Conservation (phyloP, 2,329 filamentous ascomycete species). For the Ilyonectria destructans region DNA sequence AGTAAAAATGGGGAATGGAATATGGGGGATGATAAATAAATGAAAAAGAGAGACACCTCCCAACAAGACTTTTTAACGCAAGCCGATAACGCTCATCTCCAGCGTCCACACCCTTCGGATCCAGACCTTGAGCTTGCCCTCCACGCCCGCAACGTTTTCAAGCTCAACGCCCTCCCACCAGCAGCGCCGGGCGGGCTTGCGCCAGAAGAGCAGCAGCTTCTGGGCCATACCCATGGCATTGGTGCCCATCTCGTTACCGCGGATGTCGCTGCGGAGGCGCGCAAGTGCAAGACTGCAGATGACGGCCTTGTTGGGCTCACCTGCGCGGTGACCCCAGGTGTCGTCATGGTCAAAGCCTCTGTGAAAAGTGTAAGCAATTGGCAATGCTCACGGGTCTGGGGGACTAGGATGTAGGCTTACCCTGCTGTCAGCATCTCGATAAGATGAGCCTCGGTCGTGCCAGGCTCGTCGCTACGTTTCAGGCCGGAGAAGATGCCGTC, state of each 20-base stretch:
- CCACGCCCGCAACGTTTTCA: slow-evolving; percentile 88
- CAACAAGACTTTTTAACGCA: slow-evolving; percentile 68
- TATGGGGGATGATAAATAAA: slow-evolving; percentile 34
- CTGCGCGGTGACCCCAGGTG: slow-evolving; percentile 95
- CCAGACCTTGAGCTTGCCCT: slow-evolving; percentile 97
- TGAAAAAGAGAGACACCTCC: slow-evolving; percentile 36
- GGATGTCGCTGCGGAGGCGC: slow-evolving; percentile 91
- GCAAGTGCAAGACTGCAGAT: slow-evolving; percentile 97
- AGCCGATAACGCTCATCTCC: slow-evolving; percentile 95
- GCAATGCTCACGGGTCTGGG: neutral
- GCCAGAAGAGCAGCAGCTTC: slow-evolving; percentile 97
- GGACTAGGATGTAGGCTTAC: slow-evolving; percentile 68
- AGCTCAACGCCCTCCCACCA: slow-evolving; percentile 99
- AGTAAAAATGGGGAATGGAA: slow-evolving; percentile 29
- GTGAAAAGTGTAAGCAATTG: slow-evolving; percentile 22
- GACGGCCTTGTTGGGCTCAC: slow-evolving; percentile 97
- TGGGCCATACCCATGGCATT: slow-evolving; percentile 98
- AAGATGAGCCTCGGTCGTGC: slow-evolving; percentile 96
- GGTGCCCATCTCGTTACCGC: slow-evolving; percentile 81
- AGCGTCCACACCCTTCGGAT: slow-evolving; percentile 98
- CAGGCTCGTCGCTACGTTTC: slow-evolving; percentile 94
- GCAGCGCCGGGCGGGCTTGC: slow-evolving; percentile 94
- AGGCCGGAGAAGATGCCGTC: slow-evolving; percentile 97
- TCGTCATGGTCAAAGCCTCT: slow-evolving; percentile 98
- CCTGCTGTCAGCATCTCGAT: slow-evolving; percentile 99